phyloP scores from a whole-genome alignment of 768 basidiomycete species.

The Boletus fagicola region DNA sequence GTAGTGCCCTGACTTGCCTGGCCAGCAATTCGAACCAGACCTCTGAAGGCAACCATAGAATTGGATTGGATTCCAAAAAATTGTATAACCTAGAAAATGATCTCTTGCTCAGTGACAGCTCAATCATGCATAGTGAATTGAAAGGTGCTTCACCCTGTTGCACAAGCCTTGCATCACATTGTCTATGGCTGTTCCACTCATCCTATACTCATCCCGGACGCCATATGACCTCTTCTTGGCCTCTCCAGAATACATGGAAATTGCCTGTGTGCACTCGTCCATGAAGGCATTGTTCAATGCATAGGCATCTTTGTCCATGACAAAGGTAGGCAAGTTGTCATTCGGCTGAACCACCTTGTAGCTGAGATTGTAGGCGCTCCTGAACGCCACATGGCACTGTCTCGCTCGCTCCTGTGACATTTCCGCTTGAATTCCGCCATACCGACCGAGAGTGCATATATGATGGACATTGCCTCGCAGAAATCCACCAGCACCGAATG shows the following conservation, averaged over 20 bases:
- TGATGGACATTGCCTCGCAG: conserved; percentile 5
- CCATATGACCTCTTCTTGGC: conserved; percentile 9
- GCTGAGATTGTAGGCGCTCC: conserved; percentile 16
- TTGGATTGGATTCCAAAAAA: conserved; percentile 6
- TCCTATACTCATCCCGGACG: conserved; percentile 7
- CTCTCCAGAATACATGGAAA: conserved; percentile 3
- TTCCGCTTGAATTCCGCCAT: conserved; percentile 13
- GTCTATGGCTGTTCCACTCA: conserved; percentile 2
- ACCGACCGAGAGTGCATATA: conserved; percentile 4
- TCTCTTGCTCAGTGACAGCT: neutral
- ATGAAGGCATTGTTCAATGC: conserved; percentile 4
- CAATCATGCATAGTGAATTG: neutral
- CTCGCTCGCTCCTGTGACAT: conserved; percentile 4
- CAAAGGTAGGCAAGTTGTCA: too few species aligned
- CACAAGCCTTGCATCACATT: neutral
- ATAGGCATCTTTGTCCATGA: neutral
- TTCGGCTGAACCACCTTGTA: conserved; percentile 8
- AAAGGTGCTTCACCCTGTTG: neutral
- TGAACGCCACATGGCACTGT: conserved; percentile 11
- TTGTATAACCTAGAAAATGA: neutral
- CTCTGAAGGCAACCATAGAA: neutral
- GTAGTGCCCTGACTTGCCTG: neutral
- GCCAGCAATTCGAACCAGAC: conserved; percentile 10
- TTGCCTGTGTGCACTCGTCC: neutral
- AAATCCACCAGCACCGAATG: conserved; percentile 10